phyloP scores from a whole-genome alignment of 441 rosid species.

The Erodium chrysanthum region DNA sequence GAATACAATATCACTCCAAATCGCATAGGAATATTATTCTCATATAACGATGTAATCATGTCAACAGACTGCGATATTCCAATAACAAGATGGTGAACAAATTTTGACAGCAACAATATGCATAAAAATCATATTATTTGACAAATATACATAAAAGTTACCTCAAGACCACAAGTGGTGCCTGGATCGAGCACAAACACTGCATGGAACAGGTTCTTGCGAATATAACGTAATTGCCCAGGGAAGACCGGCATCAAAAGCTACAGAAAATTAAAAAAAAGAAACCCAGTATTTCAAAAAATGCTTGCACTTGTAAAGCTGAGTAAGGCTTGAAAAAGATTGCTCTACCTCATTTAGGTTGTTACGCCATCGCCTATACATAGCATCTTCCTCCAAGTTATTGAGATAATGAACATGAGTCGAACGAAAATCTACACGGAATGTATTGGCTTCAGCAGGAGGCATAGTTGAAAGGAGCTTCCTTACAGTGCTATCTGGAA shows the following conservation, averaged over 20 bases:
- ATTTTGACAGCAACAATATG: slow-evolving; percentile 14
- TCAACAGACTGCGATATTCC: slow-evolving; percentile 66
- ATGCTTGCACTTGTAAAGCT: slow-evolving; percentile 20
- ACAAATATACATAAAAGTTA: slow-evolving; percentile 31
- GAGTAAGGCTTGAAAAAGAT: slow-evolving; percentile 19
- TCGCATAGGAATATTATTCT: slow-evolving; percentile 79
- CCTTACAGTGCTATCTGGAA: slow-evolving; percentile 51
- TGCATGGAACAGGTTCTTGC: slow-evolving; percentile 93
- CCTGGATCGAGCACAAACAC: slow-evolving; percentile 95
- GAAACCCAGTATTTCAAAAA: slow-evolving; percentile 15
- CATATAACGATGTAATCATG: slow-evolving; percentile 62
- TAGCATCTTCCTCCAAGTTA: slow-evolving; percentile 94
- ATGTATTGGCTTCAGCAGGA: slow-evolving; percentile 63
- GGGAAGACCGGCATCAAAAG: slow-evolving; percentile 98
- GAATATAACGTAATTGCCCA: slow-evolving; percentile 90
- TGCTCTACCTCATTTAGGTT: slow-evolving; percentile 76
- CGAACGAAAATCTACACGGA: slow-evolving; percentile 96
- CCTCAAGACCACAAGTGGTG: slow-evolving; percentile 84
- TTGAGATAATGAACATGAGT: slow-evolving; percentile 84
- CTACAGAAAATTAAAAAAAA: slow-evolving; percentile 38
- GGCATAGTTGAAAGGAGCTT: slow-evolving; percentile 61
- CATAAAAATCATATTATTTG: slow-evolving; percentile 12
- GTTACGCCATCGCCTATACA: slow-evolving; percentile 93
- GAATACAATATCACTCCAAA: slow-evolving; percentile 91
- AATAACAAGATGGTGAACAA: slow-evolving; percentile 21